Evolutionary conservation across 768 basidiomycete genomes (phyloP), one percentile per base, ranked within the genome.

Genomic region (Phlegmacium glaucopus): DNA sequence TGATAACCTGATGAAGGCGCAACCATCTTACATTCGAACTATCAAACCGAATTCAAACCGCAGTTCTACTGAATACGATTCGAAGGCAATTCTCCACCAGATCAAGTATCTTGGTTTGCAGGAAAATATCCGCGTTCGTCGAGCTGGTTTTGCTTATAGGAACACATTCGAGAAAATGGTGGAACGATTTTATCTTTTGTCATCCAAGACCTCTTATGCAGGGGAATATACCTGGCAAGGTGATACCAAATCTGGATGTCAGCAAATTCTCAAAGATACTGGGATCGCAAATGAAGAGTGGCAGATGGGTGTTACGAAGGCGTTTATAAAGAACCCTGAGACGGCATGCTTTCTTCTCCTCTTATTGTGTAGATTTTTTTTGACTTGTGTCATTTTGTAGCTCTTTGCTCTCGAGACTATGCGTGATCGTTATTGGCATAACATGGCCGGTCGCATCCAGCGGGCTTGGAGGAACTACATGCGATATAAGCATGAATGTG

Each of bases 81-180:
- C 76, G 37, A 97, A 97, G 64, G 94, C 93, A 10, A 90, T 99
- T 50, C 74, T 99, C 36, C 96, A 99, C 71, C 96, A 99, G 68
- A 93, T 99, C 75, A 98, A 99, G 66, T 99, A 99, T 64, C 85
- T 99, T 35, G 96, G 96, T 61, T 70, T 99, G 47, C 93, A 99
- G 65, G 96, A 99, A 68, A 99, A 99, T 61, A 97, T 99, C 45
- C 85, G 96, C 39, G 94, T 99, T 36, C 86, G 96, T 46, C 81
- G 96, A 50, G 96, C 96, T 17, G 96, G 96, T 40, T 99, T 99
- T 62, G 96, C 96, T 0, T 99, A 99, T 66, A 74, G 96, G 50
- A 98, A 98, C 57, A 94, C 95, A 1, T 99, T 99, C 60, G 91
- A 95, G 67, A 98, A 97, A 74, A 93, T 99, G 90, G 90, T 99